Evolutionary conservation across 2,329 filamentous ascomycete species (phyloP).

Genomic region (Thelonectria olida): DNA sequence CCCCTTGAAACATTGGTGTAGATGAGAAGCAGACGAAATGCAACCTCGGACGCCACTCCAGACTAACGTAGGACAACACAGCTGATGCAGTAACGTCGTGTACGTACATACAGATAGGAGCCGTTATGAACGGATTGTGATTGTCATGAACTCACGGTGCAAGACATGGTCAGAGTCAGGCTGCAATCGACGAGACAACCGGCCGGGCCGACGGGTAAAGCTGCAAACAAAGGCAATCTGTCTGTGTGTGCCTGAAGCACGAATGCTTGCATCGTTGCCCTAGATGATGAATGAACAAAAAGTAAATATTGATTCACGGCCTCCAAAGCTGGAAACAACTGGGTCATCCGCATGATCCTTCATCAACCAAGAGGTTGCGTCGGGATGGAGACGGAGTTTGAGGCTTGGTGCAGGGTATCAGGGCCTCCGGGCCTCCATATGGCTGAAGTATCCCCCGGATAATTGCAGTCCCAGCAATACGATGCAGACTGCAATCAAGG

Average conservation of each 20-base stretch:
- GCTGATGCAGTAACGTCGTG: background rate
- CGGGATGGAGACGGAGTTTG: background rate
- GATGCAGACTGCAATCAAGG: background rate
- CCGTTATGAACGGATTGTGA: background rate
- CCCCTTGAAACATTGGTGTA: slow-evolving; percentile 8
- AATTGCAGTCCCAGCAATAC: slow-evolving; percentile 5
- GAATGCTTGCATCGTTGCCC: background rate
- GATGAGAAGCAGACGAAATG: slow-evolving; percentile 4
- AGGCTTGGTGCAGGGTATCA: background rate
- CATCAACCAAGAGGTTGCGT: background rate
- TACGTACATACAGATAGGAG: background rate
- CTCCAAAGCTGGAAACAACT: background rate
- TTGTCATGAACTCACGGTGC: background rate
- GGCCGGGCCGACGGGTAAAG: slow-evolving; percentile 1
- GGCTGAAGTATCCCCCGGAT: slow-evolving; percentile 5
- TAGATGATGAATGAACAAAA: background rate
- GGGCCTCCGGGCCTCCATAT: background rate
- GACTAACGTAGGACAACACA: background rate
- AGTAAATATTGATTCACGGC: background rate
- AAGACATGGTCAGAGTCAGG: too few relatives aligned
- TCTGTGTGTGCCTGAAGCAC: background rate
- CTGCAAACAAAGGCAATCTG: background rate
- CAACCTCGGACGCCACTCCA: background rate
- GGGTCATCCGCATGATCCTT: slow-evolving; percentile 9
- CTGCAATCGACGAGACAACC: background rate